phyloP scores from a whole-genome alignment of 192 early-diverging fungal species.

The Chytriomyces sp. region DNA sequence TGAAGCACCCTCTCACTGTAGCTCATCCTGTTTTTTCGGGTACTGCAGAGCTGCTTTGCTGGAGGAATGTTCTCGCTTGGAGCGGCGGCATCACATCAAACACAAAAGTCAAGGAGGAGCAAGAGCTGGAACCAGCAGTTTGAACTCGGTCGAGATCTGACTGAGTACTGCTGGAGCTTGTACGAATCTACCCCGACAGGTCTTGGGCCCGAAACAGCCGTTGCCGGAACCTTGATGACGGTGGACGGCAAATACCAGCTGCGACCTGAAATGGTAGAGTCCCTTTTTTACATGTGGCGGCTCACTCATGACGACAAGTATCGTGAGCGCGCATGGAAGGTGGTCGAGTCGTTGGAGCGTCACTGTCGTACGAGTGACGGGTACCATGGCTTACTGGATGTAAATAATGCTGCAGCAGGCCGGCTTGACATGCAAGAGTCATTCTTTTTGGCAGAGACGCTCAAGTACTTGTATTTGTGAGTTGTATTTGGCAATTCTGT shows the following conservation, averaged over 20 bases:
- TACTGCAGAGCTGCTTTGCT: slow-evolving; percentile 63
- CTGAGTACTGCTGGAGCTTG: slow-evolving; percentile 57
- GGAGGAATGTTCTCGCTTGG: slow-evolving; percentile 75
- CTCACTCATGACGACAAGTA: slow-evolving; percentile 56
- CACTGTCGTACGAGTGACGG: slow-evolving; percentile 16
- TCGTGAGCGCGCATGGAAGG: slow-evolving; percentile 52
- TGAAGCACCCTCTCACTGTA: neutral
- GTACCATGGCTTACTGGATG: slow-evolving; percentile 21
- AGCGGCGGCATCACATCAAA: slow-evolving; percentile 36
- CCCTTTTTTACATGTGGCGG: slow-evolving; percentile 62
- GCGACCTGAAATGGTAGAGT: slow-evolving; percentile 53
- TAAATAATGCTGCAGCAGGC: neutral
- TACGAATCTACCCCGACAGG: slow-evolving; percentile 75
- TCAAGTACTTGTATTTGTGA: slow-evolving; percentile 89
- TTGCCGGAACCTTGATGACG: slow-evolving; percentile 11
- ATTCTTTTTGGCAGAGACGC: slow-evolving; percentile 92
- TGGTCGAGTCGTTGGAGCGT: slow-evolving; percentile 29
- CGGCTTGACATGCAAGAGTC: slow-evolving; percentile 34
- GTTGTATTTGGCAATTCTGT: slow-evolving; percentile 7
- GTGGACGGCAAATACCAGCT: slow-evolving; percentile 26
- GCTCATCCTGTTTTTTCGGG: neutral
- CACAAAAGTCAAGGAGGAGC: neutral
- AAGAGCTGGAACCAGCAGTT: slow-evolving; percentile 43
- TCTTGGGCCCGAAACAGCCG: slow-evolving; percentile 75
- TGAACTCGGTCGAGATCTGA: slow-evolving; percentile 34